Evolutionary conservation across 208 protist genomes (phyloP).

Genomic region (Acanthamoeba culbertsoni): DNA sequence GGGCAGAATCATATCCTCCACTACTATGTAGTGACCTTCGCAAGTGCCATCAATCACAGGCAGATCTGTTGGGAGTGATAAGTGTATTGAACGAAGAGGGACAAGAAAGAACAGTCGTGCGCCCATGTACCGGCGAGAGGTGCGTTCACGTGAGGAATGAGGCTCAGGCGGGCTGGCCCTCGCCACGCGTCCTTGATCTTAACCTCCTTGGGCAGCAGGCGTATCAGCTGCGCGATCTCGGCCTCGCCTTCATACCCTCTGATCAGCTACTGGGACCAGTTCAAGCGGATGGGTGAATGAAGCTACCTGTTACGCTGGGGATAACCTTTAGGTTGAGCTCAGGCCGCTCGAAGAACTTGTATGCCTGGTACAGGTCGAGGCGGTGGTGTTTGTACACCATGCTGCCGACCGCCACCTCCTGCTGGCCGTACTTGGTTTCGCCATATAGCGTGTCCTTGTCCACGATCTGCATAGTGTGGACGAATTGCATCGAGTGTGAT

Average conservation of each 20-base stretch:
- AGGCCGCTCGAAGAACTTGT: background rate
- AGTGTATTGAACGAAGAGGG: background rate
- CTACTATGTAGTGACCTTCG: conserved; percentile 10
- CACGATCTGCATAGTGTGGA: background rate
- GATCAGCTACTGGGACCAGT: background rate
- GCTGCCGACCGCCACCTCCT: background rate
- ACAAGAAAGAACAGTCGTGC: background rate
- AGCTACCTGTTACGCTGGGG: background rate
- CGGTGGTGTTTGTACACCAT: conserved; percentile 33
- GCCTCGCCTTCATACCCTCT: background rate
- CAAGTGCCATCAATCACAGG: background rate
- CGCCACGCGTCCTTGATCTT: background rate
- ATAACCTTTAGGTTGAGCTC: conserved; percentile 58
- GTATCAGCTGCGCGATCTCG: conserved; percentile 31
- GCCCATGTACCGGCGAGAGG: background rate
- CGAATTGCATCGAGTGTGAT: background rate
- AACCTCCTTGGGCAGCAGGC: background rate
- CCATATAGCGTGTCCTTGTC: conserved; percentile 47
- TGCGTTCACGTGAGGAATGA: conserved; percentile 17
- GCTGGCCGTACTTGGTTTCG: background rate
- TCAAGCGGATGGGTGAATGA: no score
- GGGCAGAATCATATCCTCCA: conserved; percentile 19
- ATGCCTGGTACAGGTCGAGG: background rate
- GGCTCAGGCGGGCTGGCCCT: background rate
- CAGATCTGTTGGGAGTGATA: background rate